phyloP scores from a whole-genome alignment of 2,329 filamentous ascomycete genomes.

The Cercospora citrullina region DNA sequence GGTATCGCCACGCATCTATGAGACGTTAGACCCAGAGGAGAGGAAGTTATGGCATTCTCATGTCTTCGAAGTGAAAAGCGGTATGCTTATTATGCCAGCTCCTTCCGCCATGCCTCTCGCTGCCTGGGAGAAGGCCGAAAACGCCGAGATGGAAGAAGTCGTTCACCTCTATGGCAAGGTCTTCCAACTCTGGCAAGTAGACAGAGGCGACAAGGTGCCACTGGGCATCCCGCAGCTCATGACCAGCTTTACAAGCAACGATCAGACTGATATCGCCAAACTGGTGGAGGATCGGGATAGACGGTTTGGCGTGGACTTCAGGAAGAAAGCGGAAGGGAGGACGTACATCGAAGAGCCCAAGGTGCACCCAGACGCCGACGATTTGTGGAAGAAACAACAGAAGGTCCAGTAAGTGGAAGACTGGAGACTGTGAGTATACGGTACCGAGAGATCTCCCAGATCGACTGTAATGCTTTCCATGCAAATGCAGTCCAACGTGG shows the following conservation, averaged over 20 bases:
- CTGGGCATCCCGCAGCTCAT: slow-evolving; percentile 64
- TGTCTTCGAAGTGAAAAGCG: slow-evolving; percentile 72
- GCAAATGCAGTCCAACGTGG: background rate
- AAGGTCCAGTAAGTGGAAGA: background rate
- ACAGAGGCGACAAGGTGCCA: slow-evolving; percentile 66
- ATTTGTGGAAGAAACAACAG: slow-evolving; percentile 44
- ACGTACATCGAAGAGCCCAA: slow-evolving; percentile 53
- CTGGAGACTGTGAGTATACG: background rate
- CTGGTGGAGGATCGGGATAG: slow-evolving; percentile 54
- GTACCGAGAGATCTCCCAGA: background rate
- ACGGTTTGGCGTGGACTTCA: slow-evolving; percentile 55
- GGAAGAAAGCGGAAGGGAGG: slow-evolving; percentile 56
- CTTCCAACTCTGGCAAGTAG: slow-evolving; percentile 84
- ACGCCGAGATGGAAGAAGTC: slow-evolving; percentile 75
- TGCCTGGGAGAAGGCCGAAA: slow-evolving; percentile 75
- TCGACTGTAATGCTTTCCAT: background rate
- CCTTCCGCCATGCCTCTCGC: slow-evolving; percentile 55
- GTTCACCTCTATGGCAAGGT: slow-evolving; percentile 77
- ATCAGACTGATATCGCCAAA: slow-evolving; percentile 52
- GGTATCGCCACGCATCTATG: slow-evolving; percentile 70
- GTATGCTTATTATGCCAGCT: slow-evolving; percentile 77
- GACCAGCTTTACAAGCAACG: slow-evolving; percentile 58
- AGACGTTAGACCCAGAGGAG: slow-evolving; percentile 65
- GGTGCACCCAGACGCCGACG: slow-evolving; percentile 52
- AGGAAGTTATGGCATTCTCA: slow-evolving; percentile 78